Percentiles rank a stretch among this genome's conserved stretches.
phyloP scores from a whole-genome alignment of 2,329 filamentous ascomycete species.

The Ceratocystis harringtonii region DNA sequence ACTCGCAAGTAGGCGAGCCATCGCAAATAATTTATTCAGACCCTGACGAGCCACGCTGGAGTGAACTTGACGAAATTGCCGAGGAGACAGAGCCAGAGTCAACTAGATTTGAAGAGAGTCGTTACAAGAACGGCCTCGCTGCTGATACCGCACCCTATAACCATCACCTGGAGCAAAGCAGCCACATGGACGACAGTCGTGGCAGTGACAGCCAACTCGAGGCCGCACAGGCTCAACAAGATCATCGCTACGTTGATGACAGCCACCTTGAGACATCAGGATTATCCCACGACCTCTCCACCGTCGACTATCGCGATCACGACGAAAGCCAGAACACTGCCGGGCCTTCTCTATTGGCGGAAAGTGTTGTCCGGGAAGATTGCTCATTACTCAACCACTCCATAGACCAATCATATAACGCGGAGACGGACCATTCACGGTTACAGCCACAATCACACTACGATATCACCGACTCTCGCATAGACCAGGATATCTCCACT shows the following conservation, averaged over 20 bases:
- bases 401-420: constrained; percentile 16
- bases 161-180: constrained; percentile 3
- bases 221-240: background rate
- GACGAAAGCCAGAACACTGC: background rate
- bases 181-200: constrained; percentile 8
- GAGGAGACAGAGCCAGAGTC: constrained; percentile 13
- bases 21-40: constrained; percentile 13
- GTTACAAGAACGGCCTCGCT: background rate
- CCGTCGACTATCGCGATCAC: background rate
- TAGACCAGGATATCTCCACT: constrained; percentile 1
- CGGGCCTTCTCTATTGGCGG: background rate
- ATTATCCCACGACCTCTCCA: background rate
- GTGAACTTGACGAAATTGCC: constrained; percentile 13
- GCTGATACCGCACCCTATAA: background rate
- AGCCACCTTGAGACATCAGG: background rate
- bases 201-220: constrained; percentile 6
- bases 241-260: background rate
- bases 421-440: constrained; percentile 5
- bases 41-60: constrained; percentile 12
- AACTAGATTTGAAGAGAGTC: background rate
- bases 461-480: constrained; percentile 8
- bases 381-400: constrained; percentile 15
- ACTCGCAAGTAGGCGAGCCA: constrained; percentile 5
- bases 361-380: constrained; percentile 3
- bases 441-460: constrained; percentile 10